Base-by-base conservation (phyloP, 345 rosid species). In the Camelina laxa region DNA sequence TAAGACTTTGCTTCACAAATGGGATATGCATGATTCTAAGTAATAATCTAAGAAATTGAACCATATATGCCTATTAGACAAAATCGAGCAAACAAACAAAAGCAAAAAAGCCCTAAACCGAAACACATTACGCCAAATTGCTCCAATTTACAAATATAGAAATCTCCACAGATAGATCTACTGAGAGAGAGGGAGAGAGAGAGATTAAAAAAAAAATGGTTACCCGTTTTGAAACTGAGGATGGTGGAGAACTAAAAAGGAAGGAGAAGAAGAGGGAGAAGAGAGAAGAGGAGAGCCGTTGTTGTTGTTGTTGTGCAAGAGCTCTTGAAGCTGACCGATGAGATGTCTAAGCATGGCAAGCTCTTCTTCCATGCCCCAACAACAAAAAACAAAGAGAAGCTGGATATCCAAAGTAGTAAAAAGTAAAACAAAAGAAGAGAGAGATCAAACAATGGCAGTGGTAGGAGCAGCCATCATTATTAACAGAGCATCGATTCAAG, bases 321-420 rank as follows among this genome's bases (percentile, higher is more conserved):
- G 88, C 82, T 89, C 88, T 70, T 87, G 91, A 88, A 94, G 95
- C 97, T 87, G 97, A 82, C 84, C 93, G 84, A 94, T 88, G 67
- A 94, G 87, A 75, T 91, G 98, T 86, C 97, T 86, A 65, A 94
- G 95, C 98, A 91, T 85, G 93, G 91, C 88, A 83, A 91, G 85
- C 82, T 81, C 96, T 88, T 87, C 96, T 88, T 88, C 96, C 98
- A 93, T 93, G 84, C 89, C 88, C 84, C 85, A 42, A 63, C n/a
- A 24, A 24, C 5, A 24, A 38, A 50, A 58, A 55, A 44, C 1
- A 31, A 19, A 16, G 15, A 12, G 10, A 24, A 24, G 30, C 30
- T 24, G 8, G 35, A 31, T 31, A 24, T 24, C 27, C 27, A 24
- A 24, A 24, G 27, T 24, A 24, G 5, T 24, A 24, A 24, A 24